Percentiles rank a stretch among this genome's conserved stretches.
phyloP scores from a whole-genome alignment of 208 protist genomes.

The Wallacemonas collosoma region DNA sequence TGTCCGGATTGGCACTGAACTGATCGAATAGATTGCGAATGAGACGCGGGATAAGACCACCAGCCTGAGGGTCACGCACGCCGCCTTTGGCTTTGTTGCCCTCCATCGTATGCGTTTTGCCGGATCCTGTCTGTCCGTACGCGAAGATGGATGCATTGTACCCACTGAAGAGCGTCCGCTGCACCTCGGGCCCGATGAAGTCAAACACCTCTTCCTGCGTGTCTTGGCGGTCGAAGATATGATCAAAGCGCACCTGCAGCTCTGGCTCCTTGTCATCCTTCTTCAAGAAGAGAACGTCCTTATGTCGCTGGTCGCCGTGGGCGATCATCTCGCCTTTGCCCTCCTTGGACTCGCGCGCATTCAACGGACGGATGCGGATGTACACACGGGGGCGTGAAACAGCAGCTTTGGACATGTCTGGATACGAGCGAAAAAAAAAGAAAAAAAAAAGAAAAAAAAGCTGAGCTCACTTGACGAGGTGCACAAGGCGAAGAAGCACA shows the following conservation, averaged over 20 bases:
- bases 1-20: constrained; percentile 63
- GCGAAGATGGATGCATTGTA: constrained; percentile 93
- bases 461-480: constrained; percentile 10
- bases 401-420: constrained; percentile 61
- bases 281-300: constrained; percentile 81
- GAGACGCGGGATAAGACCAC: constrained; percentile 77
- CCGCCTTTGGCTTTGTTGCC: constrained; percentile 39
- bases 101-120: constrained; percentile 94
- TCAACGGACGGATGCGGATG: constrained; percentile 86
- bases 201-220: constrained; percentile 65
- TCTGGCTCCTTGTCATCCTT: constrained; percentile 59
- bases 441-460: constrained; percentile 26
- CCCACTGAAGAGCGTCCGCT: constrained; percentile 77
- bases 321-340: constrained; percentile 73
- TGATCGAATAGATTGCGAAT: constrained; percentile 75
- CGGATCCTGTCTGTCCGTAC: constrained; percentile 97
- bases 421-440: background rate
- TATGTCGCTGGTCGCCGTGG: constrained; percentile 53
- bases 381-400: constrained; percentile 90
- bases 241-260: constrained; percentile 85
- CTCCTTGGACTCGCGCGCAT: constrained; percentile 73
- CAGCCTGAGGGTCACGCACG: constrained; percentile 16
- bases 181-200: constrained; percentile 68
- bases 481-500: background rate
- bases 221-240: constrained; percentile 61